phyloP scores from a whole-genome alignment of 345 rosid species.

The Heritiera fomes region DNA sequence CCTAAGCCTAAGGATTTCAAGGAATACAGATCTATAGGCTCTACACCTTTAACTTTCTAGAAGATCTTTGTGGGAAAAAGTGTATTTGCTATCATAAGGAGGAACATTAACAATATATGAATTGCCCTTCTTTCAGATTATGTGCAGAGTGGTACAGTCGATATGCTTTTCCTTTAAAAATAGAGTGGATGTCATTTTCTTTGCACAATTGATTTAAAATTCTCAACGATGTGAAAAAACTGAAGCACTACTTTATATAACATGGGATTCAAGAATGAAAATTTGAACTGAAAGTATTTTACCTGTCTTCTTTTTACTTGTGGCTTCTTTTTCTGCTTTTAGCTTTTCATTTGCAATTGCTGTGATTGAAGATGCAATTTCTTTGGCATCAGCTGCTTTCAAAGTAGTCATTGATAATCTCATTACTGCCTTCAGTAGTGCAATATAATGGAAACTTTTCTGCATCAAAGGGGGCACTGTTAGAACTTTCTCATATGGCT shows the following conservation, averaged over 20 bases:
- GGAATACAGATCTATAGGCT: not conserved
- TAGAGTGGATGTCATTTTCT: not conserved
- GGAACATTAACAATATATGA: too few species aligned
- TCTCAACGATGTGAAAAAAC: not conserved
- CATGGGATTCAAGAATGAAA: not conserved
- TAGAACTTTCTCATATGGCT: conserved; percentile 5
- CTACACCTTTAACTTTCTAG: not conserved
- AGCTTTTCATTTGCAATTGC: conserved; percentile 90
- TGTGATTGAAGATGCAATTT: conserved; percentile 73
- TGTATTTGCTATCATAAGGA: not conserved
- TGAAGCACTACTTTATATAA: too few species aligned
- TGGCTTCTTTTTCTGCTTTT: conserved; percentile 88
- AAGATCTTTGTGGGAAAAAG: not conserved
- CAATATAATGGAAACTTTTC: conserved; percentile 83
- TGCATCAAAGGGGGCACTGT: conserved; percentile 35
- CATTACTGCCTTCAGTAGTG: conserved; percentile 77
- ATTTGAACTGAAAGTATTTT: not conserved
- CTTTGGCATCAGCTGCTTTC: conserved; percentile 92
- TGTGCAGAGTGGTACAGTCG: too few species aligned
- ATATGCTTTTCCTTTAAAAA: not conserved
- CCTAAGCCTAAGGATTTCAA: not conserved
- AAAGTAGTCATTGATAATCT: conserved; percentile 67
- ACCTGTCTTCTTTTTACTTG: conserved; percentile 86
- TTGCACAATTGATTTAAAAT: not conserved
- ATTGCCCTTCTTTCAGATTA: too few species aligned